A percentile compares a stretch with the other conserved stretches of the same genome.
Conservation (phyloP, 495 filamentous ascomycete genomes). For the Clohesyomyces aquaticus region DNA sequence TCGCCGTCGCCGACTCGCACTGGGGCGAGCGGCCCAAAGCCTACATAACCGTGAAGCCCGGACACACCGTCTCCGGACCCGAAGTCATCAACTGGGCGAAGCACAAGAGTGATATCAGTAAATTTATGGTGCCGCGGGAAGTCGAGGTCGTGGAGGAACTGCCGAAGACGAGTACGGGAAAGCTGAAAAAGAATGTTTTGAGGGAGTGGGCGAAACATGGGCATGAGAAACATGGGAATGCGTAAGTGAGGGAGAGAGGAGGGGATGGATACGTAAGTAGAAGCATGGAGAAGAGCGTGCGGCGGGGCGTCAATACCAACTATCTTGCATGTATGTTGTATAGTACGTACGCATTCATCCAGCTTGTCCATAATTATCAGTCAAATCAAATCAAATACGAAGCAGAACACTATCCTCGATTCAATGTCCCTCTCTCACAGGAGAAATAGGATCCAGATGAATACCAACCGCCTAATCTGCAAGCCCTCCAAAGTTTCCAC, state of each 20-base stretch:
- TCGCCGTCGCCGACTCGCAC: constrained; percentile 85
- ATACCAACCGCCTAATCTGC: too few species aligned
- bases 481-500: too few species aligned
- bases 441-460: too few species aligned
- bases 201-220: constrained; percentile 74
- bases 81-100: constrained; percentile 89
- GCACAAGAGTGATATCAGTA: constrained; percentile 74
- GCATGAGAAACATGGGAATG: constrained; percentile 8
- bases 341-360: too few species aligned
- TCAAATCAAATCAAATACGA: too few species aligned
- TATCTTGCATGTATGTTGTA: too few species aligned
- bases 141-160: constrained; percentile 86
- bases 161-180: constrained; percentile 96
- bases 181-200: constrained; percentile 93
- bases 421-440: too few species aligned
- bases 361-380: too few species aligned
- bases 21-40: constrained; percentile 97
- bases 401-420: too few species aligned
- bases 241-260: constrained; percentile 1
- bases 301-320: too few species aligned
- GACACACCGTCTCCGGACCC: constrained; percentile 61
- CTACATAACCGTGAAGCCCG: constrained; percentile 77
- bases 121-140: constrained; percentile 94
- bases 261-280: neutral
- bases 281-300: neutral